Evolutionary conservation across 1,284 basidiomycete species (phyloP), one percentile per base, ranked within the genome.

Genomic region (Vanrija pseudolonga): DNA sequence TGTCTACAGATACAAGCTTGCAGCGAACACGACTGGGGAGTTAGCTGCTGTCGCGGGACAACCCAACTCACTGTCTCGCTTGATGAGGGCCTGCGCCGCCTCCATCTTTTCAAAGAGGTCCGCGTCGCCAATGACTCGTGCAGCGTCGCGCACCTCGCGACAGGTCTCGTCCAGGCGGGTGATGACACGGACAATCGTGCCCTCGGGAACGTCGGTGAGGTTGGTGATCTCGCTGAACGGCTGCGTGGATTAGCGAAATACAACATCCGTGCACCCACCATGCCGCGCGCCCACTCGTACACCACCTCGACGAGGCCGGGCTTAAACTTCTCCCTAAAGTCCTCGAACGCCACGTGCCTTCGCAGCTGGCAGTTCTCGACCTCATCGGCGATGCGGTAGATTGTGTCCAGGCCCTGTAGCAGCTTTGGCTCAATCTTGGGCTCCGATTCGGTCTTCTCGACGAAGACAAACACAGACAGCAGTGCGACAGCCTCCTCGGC

Each of bases 41-140:
- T 44, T n/a, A 53, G 38, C 26, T 15, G 4, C 24, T 26, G 12
- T 18, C 0, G 12, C 2, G 8, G 4, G 14, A 1, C 39, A 42
- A 28, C 5, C 12, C 18, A n/a, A 57, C 89, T 82, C 74, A 91
- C 90, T 93, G 73, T 97, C 93, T 70, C 93, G 80, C 76, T 93
- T 93, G 68, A 98, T 97, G 71, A 89, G 87, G 19, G 85, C 83
- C 71, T 97, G 94, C 1, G 90, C 88, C 64, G 89, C 89, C 71
- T 98, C 95, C 91, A 98, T 98, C 78, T 98, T 98, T 72, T 89
- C 88, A 81, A 94, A 95, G 49, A 99, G 76, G 52, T 90, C 92
- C 14, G 88, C 86, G 73, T 98, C 96, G 6, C 96, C 96, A 59
- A 98, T 97, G 40, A 98, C 94, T 43, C 96, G 84, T 8, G 96